Base-by-base conservation (phyloP, 805 yeast genomes). In the Metschnikowia arizonensis region DNA sequence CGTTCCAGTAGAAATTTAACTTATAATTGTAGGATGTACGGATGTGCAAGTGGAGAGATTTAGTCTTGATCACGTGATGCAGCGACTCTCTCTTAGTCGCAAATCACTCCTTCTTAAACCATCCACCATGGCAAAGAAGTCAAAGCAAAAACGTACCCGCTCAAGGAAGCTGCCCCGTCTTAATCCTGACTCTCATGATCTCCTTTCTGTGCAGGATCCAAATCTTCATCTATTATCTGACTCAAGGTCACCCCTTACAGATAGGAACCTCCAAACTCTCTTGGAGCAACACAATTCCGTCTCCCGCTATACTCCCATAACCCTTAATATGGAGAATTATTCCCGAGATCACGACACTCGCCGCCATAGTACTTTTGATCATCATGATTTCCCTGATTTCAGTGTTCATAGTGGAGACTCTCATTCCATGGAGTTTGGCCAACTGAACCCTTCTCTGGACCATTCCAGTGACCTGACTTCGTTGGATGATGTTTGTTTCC, bases 401-500 rank as follows among this genome's bases (percentile, higher is more conserved):
- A 44, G 55, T 18, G 19, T 34, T 11, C 46, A 48, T 23, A 48
- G 50, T 24, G 47, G 39, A 18, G 33, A 23, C 18, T 30, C 47
- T 12, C 46, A 38, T 26, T 55, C 52, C 47, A 57, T 65, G 43
- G 74, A 68, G 48, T 73, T 72, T 53, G 76, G 77, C 11, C 72
- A 62, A 12, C 81, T 86, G n/a, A 81, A 81, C 54, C 88, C 88
- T 4, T 69, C 81, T 3, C 75, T 83, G 18, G 76, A 85, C 40
- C 72, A 85, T 48, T 68, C 79, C 32, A 74, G 82, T 30, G 80
- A 78, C 44, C 78, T 80, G 32, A 82, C 95, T 0, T 86, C 96
- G 1, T 66, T 91, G 47, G 90, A 85, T 60, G 99, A 91, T 64
- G 99, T 91, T 21, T 91, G 97, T 59, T 81, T 88, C 62, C 96